These are phyloP conservation scores for Mycena amicta DNA, from an alignment of 768 basidiomycete genomes.

Conservation along the genomic window DNA sequence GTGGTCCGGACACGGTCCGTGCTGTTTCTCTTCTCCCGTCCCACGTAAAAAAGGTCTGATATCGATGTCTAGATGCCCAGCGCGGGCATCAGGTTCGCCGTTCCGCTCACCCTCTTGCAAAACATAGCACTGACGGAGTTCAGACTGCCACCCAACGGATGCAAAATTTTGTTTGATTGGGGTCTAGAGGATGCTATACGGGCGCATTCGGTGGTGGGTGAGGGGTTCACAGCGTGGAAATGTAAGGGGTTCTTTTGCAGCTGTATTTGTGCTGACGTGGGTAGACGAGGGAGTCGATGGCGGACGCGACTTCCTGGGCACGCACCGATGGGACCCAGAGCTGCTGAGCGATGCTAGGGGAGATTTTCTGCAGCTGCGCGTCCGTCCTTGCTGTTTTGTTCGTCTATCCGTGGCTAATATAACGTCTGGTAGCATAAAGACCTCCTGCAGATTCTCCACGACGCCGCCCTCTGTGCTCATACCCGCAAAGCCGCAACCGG, in stretches of 20 bases:
- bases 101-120: neutral
- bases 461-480: slow-evolving; percentile 1
- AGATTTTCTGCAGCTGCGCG: slow-evolving; percentile 15
- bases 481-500: neutral
- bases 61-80: no score
- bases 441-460: slow-evolving; percentile 8
- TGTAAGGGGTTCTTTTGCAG: neutral
- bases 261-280: neutral
- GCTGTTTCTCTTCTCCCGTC: neutral
- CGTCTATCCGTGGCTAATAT: neutral
- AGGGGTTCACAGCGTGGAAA: slow-evolving; percentile 10
- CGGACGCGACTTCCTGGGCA: slow-evolving; percentile 9
- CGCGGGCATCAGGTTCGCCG: neutral
- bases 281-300: slow-evolving; percentile 1
- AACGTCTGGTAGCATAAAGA: slow-evolving; percentile 14
- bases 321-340: slow-evolving; percentile 8
- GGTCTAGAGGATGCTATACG: slow-evolving; percentile 5
- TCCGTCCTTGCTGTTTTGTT: neutral
- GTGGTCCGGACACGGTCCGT: slow-evolving; percentile 4
- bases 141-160: slow-evolving; percentile 16
- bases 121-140: no score
- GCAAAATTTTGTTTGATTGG: slow-evolving; percentile 16
- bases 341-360: slow-evolving; percentile 13
- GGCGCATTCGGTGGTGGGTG: neutral
- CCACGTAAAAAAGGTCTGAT: neutral